Percentiles rank a stretch among this genome's conserved stretches.
phyloP scores from a whole-genome alignment of 345 rosid species.

The Balakata baccata region DNA sequence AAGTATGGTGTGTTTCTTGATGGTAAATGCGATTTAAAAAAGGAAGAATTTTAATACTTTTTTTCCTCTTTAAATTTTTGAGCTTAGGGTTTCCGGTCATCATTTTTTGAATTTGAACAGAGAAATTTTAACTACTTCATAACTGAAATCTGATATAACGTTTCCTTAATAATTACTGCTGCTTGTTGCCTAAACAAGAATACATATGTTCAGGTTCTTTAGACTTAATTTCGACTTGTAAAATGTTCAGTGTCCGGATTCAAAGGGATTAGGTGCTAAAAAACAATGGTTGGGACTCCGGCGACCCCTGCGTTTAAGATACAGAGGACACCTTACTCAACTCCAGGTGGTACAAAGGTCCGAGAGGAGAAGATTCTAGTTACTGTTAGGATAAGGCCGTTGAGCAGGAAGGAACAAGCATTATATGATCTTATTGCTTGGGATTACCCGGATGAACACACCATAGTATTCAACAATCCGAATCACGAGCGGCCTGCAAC shows the following conservation, averaged over 20 bases:
- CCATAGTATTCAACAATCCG: conserved; percentile 59
- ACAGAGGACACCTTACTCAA: conserved; percentile 19
- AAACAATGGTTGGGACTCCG: conserved; percentile 53
- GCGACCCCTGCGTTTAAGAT: conserved; percentile 51
- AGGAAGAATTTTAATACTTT: background rate
- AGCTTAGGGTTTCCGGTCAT: background rate
- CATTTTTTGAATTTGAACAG: conserved; percentile 10
- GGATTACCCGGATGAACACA: conserved; percentile 72
- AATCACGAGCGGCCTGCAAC: conserved; percentile 51
- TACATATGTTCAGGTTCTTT: background rate
- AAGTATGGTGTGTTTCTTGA: background rate
- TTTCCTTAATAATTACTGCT: background rate
- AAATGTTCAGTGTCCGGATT: conserved; percentile 8
- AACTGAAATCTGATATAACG: conserved; percentile 4
- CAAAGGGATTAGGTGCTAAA: conserved; percentile 17
- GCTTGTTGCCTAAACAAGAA: background rate
- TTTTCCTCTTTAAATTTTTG: background rate
- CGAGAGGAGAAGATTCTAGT: conserved; percentile 88
- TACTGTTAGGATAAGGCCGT: conserved; percentile 77
- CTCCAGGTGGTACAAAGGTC: conserved; percentile 58
- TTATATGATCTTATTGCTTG: conserved; percentile 88
- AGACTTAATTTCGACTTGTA: background rate
- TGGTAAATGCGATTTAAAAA: background rate
- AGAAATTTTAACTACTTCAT: background rate
- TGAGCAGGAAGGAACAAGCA: conserved; percentile 78